A percentile compares a stretch with the other conserved stretches of the same genome.
phyloP scores from a whole-genome alignment of 176 grass and related monocot genomes.

The Hsuehochloa calcarea region DNA sequence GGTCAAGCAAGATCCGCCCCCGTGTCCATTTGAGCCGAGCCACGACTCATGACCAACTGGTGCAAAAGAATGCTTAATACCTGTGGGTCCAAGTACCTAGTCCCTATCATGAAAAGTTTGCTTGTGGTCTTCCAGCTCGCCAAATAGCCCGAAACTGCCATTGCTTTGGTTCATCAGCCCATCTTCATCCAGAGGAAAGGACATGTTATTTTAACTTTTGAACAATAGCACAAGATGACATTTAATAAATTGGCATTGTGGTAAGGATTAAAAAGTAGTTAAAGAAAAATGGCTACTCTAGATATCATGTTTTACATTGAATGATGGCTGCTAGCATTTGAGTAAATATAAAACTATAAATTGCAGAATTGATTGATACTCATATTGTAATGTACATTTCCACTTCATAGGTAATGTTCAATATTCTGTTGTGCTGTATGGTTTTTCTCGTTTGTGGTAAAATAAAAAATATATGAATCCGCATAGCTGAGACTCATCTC shows the following conservation, averaged over 20 bases:
- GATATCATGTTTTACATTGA: slow-evolving; percentile 4
- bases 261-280: background rate
- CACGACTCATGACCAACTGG: background rate
- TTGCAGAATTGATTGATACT: background rate
- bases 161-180: background rate
- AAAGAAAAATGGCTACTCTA: background rate
- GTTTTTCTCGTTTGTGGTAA: background rate
- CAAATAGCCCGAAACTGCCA: background rate
- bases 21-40: background rate
- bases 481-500: background rate
- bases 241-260: background rate
- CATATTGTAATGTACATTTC: background rate
- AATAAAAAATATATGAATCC: background rate
- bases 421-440: background rate
- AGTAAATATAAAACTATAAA: background rate
- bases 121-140: background rate
- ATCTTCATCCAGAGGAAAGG: background rate
- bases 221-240: background rate
- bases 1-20: no score
- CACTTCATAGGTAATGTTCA: background rate
- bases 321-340: background rate
- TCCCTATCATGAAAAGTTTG: background rate
- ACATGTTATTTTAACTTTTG: background rate
- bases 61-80: background rate
- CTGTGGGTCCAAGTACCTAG: background rate